A percentile compares a stretch with the other conserved stretches of the same genome.
These are phyloP conservation scores for Sphenostylis stenocarpa DNA, from an alignment of 306 rosid species.

Conservation along the genomic window DNA sequence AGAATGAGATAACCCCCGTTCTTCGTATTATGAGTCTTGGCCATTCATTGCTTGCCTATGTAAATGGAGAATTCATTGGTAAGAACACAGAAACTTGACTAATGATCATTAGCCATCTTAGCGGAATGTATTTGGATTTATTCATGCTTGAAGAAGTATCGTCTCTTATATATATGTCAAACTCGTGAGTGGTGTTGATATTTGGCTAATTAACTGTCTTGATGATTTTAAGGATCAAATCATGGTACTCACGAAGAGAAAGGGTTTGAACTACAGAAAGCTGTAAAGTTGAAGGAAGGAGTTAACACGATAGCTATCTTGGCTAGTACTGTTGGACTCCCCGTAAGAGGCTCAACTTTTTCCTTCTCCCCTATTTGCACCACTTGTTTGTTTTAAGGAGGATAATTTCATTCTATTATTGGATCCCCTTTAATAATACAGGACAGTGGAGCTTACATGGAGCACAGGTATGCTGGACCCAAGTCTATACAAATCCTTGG, in stretches of 20 bases:
- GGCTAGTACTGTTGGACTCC: slow-evolving; percentile 70
- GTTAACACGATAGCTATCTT: slow-evolving; percentile 58
- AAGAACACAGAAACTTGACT: slow-evolving; percentile 36
- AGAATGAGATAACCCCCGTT: slow-evolving; percentile 51
- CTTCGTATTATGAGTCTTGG: slow-evolving; percentile 73
- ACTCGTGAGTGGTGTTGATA: not conserved
- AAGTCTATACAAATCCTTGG: slow-evolving; percentile 61
- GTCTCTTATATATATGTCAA: not conserved
- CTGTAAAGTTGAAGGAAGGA: slow-evolving; percentile 48
- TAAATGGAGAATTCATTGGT: slow-evolving; percentile 80
- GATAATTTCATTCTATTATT: not conserved
- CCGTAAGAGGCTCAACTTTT: slow-evolving; percentile 57
- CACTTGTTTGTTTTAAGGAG: slow-evolving; percentile 6
- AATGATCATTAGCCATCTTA: not conserved
- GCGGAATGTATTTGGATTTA: not conserved
- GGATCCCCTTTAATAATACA: slow-evolving; percentile 30
- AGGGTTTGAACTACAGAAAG: slow-evolving; percentile 49
- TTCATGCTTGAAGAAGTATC: not conserved
- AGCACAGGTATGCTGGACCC: slow-evolving; percentile 86
- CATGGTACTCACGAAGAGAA: slow-evolving; percentile 78
- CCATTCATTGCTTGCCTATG: slow-evolving; percentile 61
- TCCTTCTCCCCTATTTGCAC: not conserved
- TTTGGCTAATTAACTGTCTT: not conserved
- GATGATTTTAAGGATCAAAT: slow-evolving; percentile 53
- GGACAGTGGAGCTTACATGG: slow-evolving; percentile 99